Evolutionary conservation across 768 basidiomycete genomes (phyloP).

Genomic region (Lentinula aciculospora): DNA sequence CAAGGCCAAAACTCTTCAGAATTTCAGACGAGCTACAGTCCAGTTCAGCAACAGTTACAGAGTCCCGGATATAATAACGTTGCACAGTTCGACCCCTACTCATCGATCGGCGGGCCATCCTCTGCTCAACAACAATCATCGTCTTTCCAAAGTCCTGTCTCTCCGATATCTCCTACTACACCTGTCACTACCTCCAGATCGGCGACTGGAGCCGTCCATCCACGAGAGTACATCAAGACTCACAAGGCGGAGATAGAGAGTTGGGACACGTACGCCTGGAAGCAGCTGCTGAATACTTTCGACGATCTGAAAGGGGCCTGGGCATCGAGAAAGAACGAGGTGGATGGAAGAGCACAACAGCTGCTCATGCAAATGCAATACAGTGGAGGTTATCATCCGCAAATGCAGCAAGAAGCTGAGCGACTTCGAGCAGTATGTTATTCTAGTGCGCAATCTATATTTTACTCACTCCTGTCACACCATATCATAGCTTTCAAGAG

Average conservation of each 20-base stretch:
- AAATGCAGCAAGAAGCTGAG: conserved; percentile 49
- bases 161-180: background rate
- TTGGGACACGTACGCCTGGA: conserved; percentile 71
- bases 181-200: conserved; percentile 21
- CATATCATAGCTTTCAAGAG: conserved; percentile 41
- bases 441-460: conserved; percentile 8
- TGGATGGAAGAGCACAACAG: conserved; percentile 40
- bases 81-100: conserved; percentile 50
- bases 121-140: conserved; percentile 11
- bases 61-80: conserved; percentile 34
- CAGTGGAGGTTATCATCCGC: conserved; percentile 36
- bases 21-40: conserved; percentile 27
- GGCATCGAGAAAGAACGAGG: conserved; percentile 53
- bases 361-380: conserved; percentile 40
- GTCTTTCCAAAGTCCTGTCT: background rate
- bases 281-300: conserved; percentile 57
- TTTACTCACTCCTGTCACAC: background rate
- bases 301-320: conserved; percentile 64
- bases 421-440: conserved; percentile 50
- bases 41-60: conserved; percentile 43
- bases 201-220: conserved; percentile 45
- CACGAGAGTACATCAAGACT: conserved; percentile 58
- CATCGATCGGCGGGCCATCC: conserved; percentile 28
- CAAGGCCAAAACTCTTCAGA: conserved; percentile 16
- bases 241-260: conserved; percentile 66